Base-by-base conservation (phyloP, 768 basidiomycete species). In the Russula abietina region DNA sequence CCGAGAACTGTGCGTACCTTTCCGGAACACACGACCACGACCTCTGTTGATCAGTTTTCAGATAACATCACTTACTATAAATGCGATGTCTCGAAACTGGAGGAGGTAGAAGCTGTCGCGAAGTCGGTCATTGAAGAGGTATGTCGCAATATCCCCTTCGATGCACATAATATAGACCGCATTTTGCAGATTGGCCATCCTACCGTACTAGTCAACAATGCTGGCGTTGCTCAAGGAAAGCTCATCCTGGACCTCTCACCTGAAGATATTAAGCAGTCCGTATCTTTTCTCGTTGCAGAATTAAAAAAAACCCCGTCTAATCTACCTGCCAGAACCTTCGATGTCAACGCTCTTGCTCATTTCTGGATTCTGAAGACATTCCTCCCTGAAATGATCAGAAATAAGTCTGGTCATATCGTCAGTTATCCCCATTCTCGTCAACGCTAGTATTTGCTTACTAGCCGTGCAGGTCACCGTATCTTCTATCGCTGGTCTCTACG, bases 361-460 rank as follows among this genome's bases (percentile, higher is more conserved):
- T 98, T 91, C 73, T 97, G 91, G 89, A 89, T 85, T 4, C 73
- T 97, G 64, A 94, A 96, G 70, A 89, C 91, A 1, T 98, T 99
- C 80, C 79, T 99, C 28, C 97, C 97, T 8, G 80, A 80, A 32
- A 88, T 99, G 84, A 78, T 98, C 57, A 83, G 82, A 70, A 76
- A 76, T 41, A 89, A 89, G 55, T 74, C 75, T 3, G 97, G 97
- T 0, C 97, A 99, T 70, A 84, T 99, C 63, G 91, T 91, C 72
- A 52, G 86, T 76, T 22, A n/a, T 43, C 36, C 36, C 26, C 39
- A 26, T 32, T 10, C 45, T 33, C 3, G n/a, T 49, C 22, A 16
- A 49, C 36, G 14, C 36, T 49, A 24, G 12, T 26, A 32, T n/a
- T n/a, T 22, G 53, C 26, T 43, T 51, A 39, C 52, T 1, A 70